phyloP scores from a whole-genome alignment of 176 grass and related monocot genomes.

The Alopecurus myosuroides region DNA sequence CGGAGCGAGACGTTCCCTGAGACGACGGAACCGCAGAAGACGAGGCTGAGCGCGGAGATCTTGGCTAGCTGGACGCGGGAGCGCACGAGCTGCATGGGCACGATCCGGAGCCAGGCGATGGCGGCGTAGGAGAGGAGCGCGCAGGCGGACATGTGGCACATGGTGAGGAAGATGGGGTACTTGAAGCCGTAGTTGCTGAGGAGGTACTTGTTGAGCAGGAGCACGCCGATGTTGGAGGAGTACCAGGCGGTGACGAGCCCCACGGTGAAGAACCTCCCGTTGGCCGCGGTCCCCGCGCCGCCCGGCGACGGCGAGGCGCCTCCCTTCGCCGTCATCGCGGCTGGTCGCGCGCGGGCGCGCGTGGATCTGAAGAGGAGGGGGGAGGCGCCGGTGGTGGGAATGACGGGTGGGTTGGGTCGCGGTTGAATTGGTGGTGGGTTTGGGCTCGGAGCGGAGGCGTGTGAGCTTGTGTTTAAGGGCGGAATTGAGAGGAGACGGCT shows the following conservation, averaged over 20 bases:
- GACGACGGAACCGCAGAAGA: slow-evolving; percentile 82
- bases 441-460: slow-evolving; percentile 21
- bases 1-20: slow-evolving; percentile 74
- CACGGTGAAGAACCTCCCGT: slow-evolving; percentile 52
- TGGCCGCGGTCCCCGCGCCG: slow-evolving; percentile 19
- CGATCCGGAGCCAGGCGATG: slow-evolving; percentile 80
- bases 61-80: slow-evolving; percentile 61
- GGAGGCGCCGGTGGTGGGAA: neutral
- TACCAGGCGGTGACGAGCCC: slow-evolving; percentile 83
- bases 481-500: slow-evolving; percentile 10
- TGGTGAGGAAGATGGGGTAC: slow-evolving; percentile 99
- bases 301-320: slow-evolving; percentile 43
- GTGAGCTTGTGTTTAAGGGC: slow-evolving; percentile 41
- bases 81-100: slow-evolving; percentile 62
- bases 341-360: neutral
- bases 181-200: slow-evolving; percentile 97
- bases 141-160: slow-evolving; percentile 97
- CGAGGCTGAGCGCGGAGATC: slow-evolving; percentile 73
- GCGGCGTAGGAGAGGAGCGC: slow-evolving; percentile 83
- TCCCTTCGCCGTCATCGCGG: slow-evolving; percentile 53
- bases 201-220: slow-evolving; percentile 98
- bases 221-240: slow-evolving; percentile 96
- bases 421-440: slow-evolving; percentile 38
- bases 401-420: slow-evolving; percentile 17
- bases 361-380: slow-evolving; percentile 26